Percentiles rank a stretch among this genome's conserved stretches.
Conservation (phyloP, 2,329 filamentous ascomycete genomes). For the Alternaria gansuensis region DNA sequence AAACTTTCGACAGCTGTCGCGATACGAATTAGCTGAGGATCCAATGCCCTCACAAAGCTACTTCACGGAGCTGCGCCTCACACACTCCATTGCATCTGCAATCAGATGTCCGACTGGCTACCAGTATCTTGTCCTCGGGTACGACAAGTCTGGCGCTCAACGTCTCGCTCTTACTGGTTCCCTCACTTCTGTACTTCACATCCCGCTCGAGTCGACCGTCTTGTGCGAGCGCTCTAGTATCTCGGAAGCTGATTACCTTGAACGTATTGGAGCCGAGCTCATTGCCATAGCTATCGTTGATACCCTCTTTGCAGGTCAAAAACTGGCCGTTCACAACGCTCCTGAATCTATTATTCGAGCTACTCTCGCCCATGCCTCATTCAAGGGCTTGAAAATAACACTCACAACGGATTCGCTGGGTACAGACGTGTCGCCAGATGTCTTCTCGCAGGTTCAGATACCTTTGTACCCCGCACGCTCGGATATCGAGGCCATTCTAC, state of each 20-base stretch:
- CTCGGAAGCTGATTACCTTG: background rate
- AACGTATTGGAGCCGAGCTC: background rate
- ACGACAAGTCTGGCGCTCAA: background rate
- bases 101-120: slow-evolving; percentile 3
- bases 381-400: background rate
- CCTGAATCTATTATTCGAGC: background rate
- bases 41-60: background rate
- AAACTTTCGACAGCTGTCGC: background rate
- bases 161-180: slow-evolving; percentile 2
- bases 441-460: slow-evolving; percentile 1
- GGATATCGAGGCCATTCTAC: slow-evolving; percentile 3
- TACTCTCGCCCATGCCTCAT: background rate
- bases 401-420: background rate
- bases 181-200: background rate
- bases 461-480: slow-evolving; percentile 1
- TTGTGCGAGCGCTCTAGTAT: background rate
- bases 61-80: background rate
- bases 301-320: background rate
- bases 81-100: background rate
- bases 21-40: background rate
- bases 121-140: slow-evolving; percentile 4
- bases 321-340: background rate
- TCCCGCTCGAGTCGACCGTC: background rate
- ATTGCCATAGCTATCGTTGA: background rate
- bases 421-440: background rate